These are phyloP conservation scores for Kuraishia piskuri DNA, from an alignment of 805 yeast species.

Conservation along the genomic window DNA sequence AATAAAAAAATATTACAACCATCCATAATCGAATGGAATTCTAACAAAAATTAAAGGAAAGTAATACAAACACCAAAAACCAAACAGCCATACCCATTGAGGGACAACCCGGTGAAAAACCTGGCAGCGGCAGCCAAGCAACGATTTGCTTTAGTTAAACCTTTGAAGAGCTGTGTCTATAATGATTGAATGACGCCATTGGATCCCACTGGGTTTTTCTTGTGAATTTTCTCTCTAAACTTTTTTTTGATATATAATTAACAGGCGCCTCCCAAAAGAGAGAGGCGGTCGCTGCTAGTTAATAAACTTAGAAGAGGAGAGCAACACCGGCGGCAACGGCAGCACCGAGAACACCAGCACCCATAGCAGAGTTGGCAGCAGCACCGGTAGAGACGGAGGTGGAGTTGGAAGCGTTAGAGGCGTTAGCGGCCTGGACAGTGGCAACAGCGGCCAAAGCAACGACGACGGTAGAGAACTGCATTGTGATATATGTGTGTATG, in stretches of 20 bases:
- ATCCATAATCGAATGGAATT: not conserved
- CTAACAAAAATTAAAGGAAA: not conserved
- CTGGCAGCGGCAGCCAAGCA: not conserved
- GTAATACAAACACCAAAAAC: not conserved
- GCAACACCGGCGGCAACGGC: constrained; percentile 78
- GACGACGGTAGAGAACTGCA: constrained; percentile 68
- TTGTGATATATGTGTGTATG: constrained; percentile 19
- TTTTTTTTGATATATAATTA: too few relatives aligned
- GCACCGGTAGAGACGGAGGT: constrained; percentile 33
- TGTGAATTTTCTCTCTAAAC: not conserved
- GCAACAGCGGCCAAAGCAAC: constrained; percentile 64
- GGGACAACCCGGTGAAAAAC: not conserved
- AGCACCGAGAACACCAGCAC: constrained; percentile 75
- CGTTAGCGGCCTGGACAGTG: constrained; percentile 58
- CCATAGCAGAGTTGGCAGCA: constrained; percentile 46
- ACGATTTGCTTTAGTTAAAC: not conserved
- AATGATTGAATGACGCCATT: not conserved
- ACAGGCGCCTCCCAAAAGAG: not conserved
- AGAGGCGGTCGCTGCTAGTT: not conserved
- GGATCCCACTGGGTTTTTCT: not conserved
- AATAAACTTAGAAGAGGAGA: constrained; percentile 21
- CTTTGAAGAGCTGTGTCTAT: not conserved
- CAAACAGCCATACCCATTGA: not conserved
- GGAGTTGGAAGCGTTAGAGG: constrained; percentile 29
- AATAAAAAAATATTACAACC: not conserved